Evolutionary conservation across 768 basidiomycete genomes (phyloP), one percentile per base, ranked within the genome.

Genomic region (Cystobasidium ongulense): DNA sequence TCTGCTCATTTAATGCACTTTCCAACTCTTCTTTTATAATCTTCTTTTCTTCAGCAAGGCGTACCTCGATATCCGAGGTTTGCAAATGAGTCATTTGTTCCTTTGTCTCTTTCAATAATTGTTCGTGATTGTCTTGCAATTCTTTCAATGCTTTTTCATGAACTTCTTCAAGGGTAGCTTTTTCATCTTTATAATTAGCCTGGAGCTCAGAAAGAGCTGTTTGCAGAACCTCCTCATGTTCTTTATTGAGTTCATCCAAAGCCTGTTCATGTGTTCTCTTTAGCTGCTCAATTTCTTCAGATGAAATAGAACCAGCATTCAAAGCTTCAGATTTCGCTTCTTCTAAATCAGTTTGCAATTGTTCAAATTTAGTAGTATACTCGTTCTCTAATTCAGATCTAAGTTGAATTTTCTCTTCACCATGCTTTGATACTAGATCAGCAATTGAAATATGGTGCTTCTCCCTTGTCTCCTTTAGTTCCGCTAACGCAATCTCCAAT

Each of bases 361-460:
- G 4, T n/a, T 50, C 46, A 8, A 50, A 4, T 21, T 50, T 8
- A 17, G 21, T n/a, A 8, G 7, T 50, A 50, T 50, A 21, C 4
- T 13, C 57, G 17, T 59, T 21, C 29, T 59, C 57, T 15, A 59
- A 21, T 35, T 59, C 17, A 27, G 33, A 5, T 29, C 27, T 4
- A 13, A 59, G 57, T 59, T 59, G 57, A 59, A 17, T 35, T 31
- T 59, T 59, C 33, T 59, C 57, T 35, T 59, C 57, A 5, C 57
- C 57, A 29, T 59, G 33, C 13, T 29, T 27, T 2, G 57, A 59
- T 4, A 59, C 57, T 27, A 59, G 4, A 4, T 59, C 57, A 4
- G 57, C 57, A 59, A 59, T 59, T 29, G 57, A 59, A 59, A 27
- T 15, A 59, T 59, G 57, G 21, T 59, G 57, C 21, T 59, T 59